Conservation (phyloP, 495 filamentous ascomycete genomes). For the Cairneyella variabilis region DNA sequence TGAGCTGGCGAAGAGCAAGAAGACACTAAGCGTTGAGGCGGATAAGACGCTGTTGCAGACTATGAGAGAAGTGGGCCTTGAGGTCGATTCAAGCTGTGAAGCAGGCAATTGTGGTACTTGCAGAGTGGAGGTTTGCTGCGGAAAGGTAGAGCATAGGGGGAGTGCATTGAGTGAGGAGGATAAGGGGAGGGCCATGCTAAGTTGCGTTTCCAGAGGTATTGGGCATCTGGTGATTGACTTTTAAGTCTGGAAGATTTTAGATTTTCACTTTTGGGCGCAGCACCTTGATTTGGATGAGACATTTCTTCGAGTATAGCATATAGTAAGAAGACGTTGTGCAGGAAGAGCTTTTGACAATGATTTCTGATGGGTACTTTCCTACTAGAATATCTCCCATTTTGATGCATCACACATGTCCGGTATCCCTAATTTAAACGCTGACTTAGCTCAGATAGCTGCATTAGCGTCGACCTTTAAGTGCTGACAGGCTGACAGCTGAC, state of each 20-base stretch:
- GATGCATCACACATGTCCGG: too few species aligned
- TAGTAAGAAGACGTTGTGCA: too few species aligned
- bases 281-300: too few species aligned
- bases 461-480: too few species aligned
- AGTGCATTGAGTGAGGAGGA: conserved; percentile 36
- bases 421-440: too few species aligned
- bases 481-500: too few species aligned
- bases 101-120: conserved; percentile 60
- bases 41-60: conserved; percentile 38
- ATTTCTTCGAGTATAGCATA: too few species aligned
- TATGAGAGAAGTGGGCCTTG: conserved; percentile 38
- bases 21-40: conserved; percentile 31
- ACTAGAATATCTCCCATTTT: too few species aligned
- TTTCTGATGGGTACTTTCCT: too few species aligned
- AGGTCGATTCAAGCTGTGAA: conserved; percentile 48
- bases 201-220: conserved; percentile 25
- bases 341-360: too few species aligned
- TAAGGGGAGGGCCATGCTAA: conserved; percentile 33
- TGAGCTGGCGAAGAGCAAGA: conserved; percentile 29
- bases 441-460: too few species aligned
- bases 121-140: conserved; percentile 41
- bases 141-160: conserved; percentile 51
- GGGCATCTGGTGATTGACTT: conserved; percentile 23
- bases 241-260: conserved; percentile 1
- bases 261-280: too few species aligned